A percentile compares a stretch with the other conserved stretches of the same genome.
Conservation (phyloP, 2,329 filamentous ascomycete genomes). For the Lecanicillium sp. region DNA sequence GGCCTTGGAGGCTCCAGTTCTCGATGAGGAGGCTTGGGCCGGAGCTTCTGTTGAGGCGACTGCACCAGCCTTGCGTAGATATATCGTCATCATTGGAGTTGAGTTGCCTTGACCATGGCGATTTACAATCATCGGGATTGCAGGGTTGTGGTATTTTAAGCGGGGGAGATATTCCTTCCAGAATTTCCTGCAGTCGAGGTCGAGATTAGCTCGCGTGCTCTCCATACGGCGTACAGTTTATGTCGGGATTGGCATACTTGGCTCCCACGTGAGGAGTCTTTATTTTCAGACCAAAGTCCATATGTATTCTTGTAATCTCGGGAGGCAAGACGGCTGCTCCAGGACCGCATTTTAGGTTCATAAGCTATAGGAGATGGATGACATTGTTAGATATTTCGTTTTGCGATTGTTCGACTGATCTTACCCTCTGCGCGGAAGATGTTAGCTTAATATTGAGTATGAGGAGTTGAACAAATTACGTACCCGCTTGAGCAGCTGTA, state of each 20-base stretch:
- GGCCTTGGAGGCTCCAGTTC: constrained; percentile 37
- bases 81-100: constrained; percentile 56
- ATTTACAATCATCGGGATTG: constrained; percentile 73
- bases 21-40: constrained; percentile 38
- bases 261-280: constrained; percentile 64
- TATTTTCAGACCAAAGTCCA: constrained; percentile 58
- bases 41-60: constrained; percentile 19
- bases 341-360: constrained; percentile 68
- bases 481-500: constrained; percentile 54
- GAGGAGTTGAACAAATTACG: not conserved
- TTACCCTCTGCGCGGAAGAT: constrained; percentile 35
- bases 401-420: constrained; percentile 7
- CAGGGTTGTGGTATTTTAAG: constrained; percentile 91
- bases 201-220: constrained; percentile 15
- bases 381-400: constrained; percentile 15
- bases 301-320: constrained; percentile 64
- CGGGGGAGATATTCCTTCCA: constrained; percentile 75
- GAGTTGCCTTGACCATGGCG: constrained; percentile 50
- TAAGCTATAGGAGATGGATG: constrained; percentile 46
- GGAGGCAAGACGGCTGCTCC: constrained; percentile 75
- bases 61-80: constrained; percentile 39
- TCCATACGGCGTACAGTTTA: constrained; percentile 9
- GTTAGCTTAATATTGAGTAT: constrained; percentile 10
- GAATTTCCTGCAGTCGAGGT: constrained; percentile 59
- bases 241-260: constrained; percentile 40